A percentile compares a stretch with the other conserved stretches of the same genome.
These are phyloP conservation scores for Botrytis galanthina DNA, from an alignment of 2,329 filamentous ascomycete species.

Conservation along the genomic window DNA sequence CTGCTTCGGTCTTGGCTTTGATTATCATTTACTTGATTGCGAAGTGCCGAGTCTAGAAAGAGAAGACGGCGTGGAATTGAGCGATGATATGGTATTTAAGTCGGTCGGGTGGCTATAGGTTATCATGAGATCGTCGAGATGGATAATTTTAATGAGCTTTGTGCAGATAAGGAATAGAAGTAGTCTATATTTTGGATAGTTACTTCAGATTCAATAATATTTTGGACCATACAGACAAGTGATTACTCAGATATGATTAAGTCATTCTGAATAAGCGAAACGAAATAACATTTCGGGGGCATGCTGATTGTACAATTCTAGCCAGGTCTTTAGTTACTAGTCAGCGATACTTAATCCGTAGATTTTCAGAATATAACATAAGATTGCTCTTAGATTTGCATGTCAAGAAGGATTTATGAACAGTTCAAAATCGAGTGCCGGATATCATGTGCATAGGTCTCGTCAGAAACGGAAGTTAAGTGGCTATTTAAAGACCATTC, in stretches of 20 bases:
- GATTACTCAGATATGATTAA: too few species aligned
- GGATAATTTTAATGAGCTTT: neutral
- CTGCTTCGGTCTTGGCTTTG: neutral
- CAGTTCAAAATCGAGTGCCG: fast-evolving
- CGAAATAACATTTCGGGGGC: neutral
- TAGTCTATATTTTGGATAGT: neutral
- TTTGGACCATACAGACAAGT: neutral
- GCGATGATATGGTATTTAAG: neutral
- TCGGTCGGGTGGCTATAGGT: neutral
- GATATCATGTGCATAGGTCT: neutral
- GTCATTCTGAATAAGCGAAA: neutral
- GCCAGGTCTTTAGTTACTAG: neutral
- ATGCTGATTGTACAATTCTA: neutral
- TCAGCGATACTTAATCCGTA: neutral
- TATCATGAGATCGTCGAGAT: neutral
- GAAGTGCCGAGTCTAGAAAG: neutral
- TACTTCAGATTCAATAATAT: neutral
- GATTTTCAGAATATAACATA: neutral
- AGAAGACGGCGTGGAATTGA: neutral
- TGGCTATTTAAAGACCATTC: neutral
- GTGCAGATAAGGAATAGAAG: neutral
- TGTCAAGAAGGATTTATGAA: fast-evolving
- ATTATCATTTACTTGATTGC: neutral
- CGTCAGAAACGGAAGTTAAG: neutral
- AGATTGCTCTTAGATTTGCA: neutral